Evolutionary conservation across 2,329 filamentous ascomycete species (phyloP).

Genomic region (Magnaporthales sp.): DNA sequence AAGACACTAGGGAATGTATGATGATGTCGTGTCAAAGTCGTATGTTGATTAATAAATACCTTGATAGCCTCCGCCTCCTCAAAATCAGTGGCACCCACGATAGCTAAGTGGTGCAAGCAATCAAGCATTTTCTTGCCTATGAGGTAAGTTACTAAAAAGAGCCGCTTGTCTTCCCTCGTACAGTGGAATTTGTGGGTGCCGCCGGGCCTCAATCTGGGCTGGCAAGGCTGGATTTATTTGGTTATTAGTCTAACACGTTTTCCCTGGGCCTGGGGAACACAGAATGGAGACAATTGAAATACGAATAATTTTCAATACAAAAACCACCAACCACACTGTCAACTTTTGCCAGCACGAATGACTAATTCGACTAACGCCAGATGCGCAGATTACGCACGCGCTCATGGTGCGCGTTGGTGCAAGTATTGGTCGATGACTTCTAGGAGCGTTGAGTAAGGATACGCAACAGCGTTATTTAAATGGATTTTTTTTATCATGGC

Average conservation of each 20-base stretch:
- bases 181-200: neutral
- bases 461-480: neutral
- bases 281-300: no score
- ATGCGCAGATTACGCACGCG: no score
- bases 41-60: neutral
- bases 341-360: no score
- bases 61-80: neutral
- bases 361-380: no score
- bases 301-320: no score
- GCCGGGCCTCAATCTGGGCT: neutral
- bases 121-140: neutral
- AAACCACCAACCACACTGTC: no score
- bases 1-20: neutral
- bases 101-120: neutral
- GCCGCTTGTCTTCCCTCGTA: neutral
- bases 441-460: neutral
- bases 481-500: neutral
- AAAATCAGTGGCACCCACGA: neutral
- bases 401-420: no score
- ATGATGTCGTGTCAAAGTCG: neutral
- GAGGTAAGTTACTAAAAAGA: neutral
- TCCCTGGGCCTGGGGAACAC: no score
- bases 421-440: neutral
- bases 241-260: no score
- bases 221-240: no score